These are phyloP conservation scores for Kondoa subrosea DNA, from an alignment of 768 basidiomycete species.

Conservation along the genomic window DNA sequence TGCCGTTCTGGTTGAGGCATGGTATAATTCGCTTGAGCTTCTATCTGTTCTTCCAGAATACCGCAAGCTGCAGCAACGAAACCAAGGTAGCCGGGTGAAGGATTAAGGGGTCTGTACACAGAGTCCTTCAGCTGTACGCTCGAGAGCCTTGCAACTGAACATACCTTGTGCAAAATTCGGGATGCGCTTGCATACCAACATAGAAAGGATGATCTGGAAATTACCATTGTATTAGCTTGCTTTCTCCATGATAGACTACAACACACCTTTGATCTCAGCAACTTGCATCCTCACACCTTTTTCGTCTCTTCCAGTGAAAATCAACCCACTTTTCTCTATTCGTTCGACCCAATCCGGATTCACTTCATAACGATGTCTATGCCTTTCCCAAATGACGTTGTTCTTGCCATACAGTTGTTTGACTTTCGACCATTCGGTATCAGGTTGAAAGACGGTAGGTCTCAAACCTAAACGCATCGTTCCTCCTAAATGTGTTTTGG, in stretches of 20 bases:
- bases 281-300: conserved; percentile 95
- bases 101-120: conserved; percentile 93
- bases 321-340: conserved; percentile 54
- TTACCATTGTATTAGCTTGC: not conserved
- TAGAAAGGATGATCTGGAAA: conserved; percentile 76
- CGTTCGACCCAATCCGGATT: conserved; percentile 69
- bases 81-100: conserved; percentile 91
- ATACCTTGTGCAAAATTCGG: conserved; percentile 96
- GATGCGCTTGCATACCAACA: conserved; percentile 85
- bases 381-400: conserved; percentile 80
- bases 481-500: conserved; percentile 92
- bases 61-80: conserved; percentile 68
- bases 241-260: not conserved
- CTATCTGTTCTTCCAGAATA: conserved; percentile 55
- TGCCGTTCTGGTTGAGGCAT: conserved; percentile 18
- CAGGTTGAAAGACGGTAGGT: conserved; percentile 73
- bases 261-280: conserved; percentile 63
- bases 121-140: too few species aligned
- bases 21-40: conserved; percentile 39
- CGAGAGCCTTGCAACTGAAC: too few species aligned
- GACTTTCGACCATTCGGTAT: conserved; percentile 55
- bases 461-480: conserved; percentile 99
- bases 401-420: conserved; percentile 68
- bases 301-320: conserved; percentile 78
- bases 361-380: conserved; percentile 89